A percentile compares a stretch with the other conserved stretches of the same genome.
phyloP scores from a whole-genome alignment of 1,139 yeast genomes.

The Saccharomyces hybrid region DNA sequence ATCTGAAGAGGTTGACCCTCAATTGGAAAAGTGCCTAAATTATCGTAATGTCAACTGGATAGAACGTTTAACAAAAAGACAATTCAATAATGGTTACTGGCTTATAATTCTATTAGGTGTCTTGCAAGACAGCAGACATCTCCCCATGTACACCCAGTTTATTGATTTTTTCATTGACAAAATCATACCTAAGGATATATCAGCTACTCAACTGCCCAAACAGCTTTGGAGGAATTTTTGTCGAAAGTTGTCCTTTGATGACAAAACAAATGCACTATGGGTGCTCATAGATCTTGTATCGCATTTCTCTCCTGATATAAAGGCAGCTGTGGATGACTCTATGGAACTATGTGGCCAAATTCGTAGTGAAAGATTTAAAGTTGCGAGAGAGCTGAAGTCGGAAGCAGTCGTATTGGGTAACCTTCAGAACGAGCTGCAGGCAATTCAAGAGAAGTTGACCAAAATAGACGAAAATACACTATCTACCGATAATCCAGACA shows the following conservation, averaged over 20 bases:
- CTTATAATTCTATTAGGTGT: slow-evolving; percentile 68
- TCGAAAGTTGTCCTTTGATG: slow-evolving; percentile 20
- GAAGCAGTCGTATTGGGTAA: slow-evolving; percentile 10
- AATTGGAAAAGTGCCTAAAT: slow-evolving; percentile 45
- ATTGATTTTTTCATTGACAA: slow-evolving; percentile 19
- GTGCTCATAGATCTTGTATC: slow-evolving; percentile 27
- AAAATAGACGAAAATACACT: slow-evolving; percentile 28
- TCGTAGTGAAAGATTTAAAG: slow-evolving; percentile 29
- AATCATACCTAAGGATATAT: slow-evolving; percentile 21
- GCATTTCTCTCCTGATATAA: slow-evolving; percentile 28
- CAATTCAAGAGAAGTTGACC: slow-evolving; percentile 4
- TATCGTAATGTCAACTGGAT: slow-evolving; percentile 67
- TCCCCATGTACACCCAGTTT: slow-evolving; percentile 23
- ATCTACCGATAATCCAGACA: slow-evolving; percentile 17
- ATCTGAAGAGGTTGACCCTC: slow-evolving; percentile 33
- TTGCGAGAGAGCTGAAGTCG: slow-evolving; percentile 20
- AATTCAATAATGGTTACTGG: slow-evolving; percentile 83
- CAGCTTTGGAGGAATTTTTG: slow-evolving; percentile 30
- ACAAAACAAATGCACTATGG: slow-evolving; percentile 27
- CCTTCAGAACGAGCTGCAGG: slow-evolving; percentile 5
- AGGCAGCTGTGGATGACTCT: slow-evolving; percentile 26
- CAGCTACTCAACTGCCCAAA: slow-evolving; percentile 25
- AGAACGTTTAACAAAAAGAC: slow-evolving; percentile 63
- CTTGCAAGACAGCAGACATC: slow-evolving; percentile 35
- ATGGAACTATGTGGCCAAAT: slow-evolving; percentile 29